A percentile compares a stretch with the other conserved stretches of the same genome.
Conservation (phyloP, 164 flowering plant genomes). For the Umbilicus rupestris region DNA sequence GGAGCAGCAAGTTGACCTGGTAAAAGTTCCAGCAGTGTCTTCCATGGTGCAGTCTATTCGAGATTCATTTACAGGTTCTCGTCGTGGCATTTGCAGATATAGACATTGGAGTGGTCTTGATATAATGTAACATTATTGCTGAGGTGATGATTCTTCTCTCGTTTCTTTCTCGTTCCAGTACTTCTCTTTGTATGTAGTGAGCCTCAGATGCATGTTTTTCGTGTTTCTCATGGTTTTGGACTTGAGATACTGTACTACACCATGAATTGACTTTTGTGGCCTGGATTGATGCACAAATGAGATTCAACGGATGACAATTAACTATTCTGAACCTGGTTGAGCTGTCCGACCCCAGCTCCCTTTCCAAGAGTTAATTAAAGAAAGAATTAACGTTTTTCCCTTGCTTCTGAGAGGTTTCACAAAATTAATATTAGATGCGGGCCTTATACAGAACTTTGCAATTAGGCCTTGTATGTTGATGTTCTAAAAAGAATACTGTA, state of each 20-base stretch:
- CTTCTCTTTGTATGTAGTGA: slow-evolving; percentile 30
- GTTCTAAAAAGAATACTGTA: not conserved
- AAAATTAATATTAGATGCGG: not conserved
- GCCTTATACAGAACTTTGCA: too few relatives aligned
- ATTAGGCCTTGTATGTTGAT: too few relatives aligned
- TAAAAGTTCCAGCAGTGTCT: slow-evolving; percentile 36
- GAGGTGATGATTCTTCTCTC: not conserved
- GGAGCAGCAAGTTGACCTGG: slow-evolving; percentile 50
- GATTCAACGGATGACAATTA: not conserved
- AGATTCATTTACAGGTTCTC: slow-evolving; percentile 49
- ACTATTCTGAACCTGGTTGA: not conserved
- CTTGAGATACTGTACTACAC: not conserved
- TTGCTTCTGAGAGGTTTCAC: not conserved
- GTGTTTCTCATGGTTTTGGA: not conserved
- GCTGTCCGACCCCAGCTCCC: not conserved
- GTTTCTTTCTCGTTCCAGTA: not conserved
- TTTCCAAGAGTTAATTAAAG: not conserved
- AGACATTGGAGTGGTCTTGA: slow-evolving; percentile 55
- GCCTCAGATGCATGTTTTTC: slow-evolving; percentile 10
- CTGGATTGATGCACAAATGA: not conserved
- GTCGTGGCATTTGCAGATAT: slow-evolving; percentile 88
- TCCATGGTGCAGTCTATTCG: slow-evolving; percentile 77
- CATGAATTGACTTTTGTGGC: not conserved
- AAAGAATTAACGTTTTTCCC: not conserved
- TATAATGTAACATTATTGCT: slow-evolving; percentile 8